Evolutionary conservation across 257 asterid species (phyloP).

Genomic region (Nicotiana otophora): DNA sequence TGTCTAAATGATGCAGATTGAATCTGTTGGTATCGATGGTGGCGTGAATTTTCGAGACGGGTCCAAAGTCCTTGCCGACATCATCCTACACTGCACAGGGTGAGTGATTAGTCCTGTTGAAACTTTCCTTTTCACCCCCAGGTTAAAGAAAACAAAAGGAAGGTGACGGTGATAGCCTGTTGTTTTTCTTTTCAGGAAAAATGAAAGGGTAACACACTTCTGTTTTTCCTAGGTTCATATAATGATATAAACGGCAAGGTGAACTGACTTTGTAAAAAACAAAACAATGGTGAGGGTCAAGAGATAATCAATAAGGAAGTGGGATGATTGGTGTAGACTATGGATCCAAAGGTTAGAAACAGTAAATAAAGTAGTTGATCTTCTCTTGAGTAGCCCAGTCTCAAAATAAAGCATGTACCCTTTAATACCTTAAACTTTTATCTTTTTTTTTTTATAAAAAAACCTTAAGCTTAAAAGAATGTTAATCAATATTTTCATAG

Average conservation of each 20-base stretch:
- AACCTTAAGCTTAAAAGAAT: not conserved
- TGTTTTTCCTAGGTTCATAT: not conserved
- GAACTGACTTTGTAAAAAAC: not conserved
- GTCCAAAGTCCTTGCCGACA: conserved; percentile 39
- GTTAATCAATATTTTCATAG: not conserved
- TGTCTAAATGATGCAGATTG: conserved; percentile 43
- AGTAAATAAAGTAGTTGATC: conserved; percentile 1
- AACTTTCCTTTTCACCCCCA: not conserved
- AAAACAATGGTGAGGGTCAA: not conserved
- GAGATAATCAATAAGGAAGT: not conserved
- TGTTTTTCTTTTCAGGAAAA: not conserved
- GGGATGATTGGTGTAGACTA: not conserved
- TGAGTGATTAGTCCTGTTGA: conserved; percentile 21
- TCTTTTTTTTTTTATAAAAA: too few relatives aligned
- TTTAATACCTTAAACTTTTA: not conserved
- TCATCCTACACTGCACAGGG: conserved; percentile 96
- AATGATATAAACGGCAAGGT: not conserved
- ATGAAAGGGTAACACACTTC: not conserved
- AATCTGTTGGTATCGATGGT: conserved; percentile 49
- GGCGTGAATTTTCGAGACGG: conserved; percentile 65
- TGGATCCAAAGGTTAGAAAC: not conserved
- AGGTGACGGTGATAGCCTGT: not conserved
- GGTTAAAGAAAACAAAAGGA: not conserved
- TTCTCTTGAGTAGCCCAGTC: not conserved
- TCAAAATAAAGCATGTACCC: not conserved